phyloP scores from a whole-genome alignment of 2,329 filamentous ascomycete species.

The Thelonectria blattea region DNA sequence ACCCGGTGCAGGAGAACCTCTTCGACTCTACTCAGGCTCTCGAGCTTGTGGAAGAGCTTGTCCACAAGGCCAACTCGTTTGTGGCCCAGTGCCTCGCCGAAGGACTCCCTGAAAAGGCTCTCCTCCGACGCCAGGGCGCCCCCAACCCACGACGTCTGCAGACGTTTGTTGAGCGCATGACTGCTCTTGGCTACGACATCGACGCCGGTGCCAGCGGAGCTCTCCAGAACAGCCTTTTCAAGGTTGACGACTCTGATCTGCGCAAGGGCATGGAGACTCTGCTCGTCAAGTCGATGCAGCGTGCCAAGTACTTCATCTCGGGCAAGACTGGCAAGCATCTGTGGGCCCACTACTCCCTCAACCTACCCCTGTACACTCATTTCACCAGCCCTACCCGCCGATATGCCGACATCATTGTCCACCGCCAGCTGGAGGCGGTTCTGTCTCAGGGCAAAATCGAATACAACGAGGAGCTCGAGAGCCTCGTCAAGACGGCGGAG shows the following conservation, averaged over 20 bases:
- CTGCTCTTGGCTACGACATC: constrained; percentile 85
- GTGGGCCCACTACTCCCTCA: constrained; percentile 88
- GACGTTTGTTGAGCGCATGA: constrained; percentile 93
- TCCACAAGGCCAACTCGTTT: constrained; percentile 89
- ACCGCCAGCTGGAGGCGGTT: constrained; percentile 89
- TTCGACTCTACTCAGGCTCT: constrained; percentile 90
- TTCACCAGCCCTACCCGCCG: constrained; percentile 95
- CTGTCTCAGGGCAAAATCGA: constrained; percentile 83
- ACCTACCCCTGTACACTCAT: constrained; percentile 93
- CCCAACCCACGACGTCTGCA: constrained; percentile 89
- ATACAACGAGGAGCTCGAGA: constrained; percentile 88
- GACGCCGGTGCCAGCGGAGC: constrained; percentile 89
- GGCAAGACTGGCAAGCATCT: constrained; percentile 79
- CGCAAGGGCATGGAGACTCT: constrained; percentile 98
- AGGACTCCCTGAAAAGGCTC: constrained; percentile 87
- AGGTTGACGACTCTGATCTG: constrained; percentile 84
- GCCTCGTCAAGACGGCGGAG: constrained; percentile 88
- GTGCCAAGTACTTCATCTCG: constrained; percentile 92
- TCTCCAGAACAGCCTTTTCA: constrained; percentile 93
- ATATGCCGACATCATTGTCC: constrained; percentile 93
- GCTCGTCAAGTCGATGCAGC: constrained; percentile 92
- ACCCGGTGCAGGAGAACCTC: constrained; percentile 94
- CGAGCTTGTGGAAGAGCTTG: constrained; percentile 93
- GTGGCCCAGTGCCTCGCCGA: constrained; percentile 84
- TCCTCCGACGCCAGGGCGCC: constrained; percentile 83